Conservation (phyloP, 2,329 filamentous ascomycete species). For the Penicillium corylophilum region DNA sequence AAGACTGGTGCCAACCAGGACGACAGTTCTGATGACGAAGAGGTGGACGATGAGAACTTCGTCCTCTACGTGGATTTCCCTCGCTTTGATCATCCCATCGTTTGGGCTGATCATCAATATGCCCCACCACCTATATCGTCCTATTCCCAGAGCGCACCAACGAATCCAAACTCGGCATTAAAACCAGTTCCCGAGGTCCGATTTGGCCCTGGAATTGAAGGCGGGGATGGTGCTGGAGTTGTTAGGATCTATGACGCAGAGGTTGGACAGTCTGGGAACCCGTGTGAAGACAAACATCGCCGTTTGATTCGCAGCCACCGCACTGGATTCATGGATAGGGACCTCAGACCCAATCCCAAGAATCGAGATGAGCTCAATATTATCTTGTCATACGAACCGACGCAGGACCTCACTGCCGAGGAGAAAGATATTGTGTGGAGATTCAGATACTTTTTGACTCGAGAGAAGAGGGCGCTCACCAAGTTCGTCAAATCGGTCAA, state of each 20-base stretch:
- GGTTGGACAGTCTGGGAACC: constrained; percentile 83
- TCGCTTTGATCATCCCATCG: constrained; percentile 90
- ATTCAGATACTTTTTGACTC: constrained; percentile 88
- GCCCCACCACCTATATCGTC: constrained; percentile 78
- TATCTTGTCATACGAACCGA: constrained; percentile 90
- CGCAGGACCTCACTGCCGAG: constrained; percentile 80
- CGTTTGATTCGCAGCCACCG: constrained; percentile 87
- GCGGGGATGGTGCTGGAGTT: constrained; percentile 57
- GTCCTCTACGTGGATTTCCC: constrained; percentile 87
- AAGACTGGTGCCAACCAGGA: constrained; percentile 35
- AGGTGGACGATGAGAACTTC: constrained; percentile 64
- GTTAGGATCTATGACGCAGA: constrained; percentile 93
- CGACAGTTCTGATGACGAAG: constrained; percentile 38
- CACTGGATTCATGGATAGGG: constrained; percentile 90
- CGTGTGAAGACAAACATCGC: constrained; percentile 91
- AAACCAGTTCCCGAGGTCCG: constrained; percentile 86
- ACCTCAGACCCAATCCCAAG: constrained; percentile 93
- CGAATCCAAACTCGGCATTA: constrained; percentile 67
- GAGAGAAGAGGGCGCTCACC: constrained; percentile 87
- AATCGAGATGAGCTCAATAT: constrained; percentile 89
- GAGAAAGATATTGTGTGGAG: constrained; percentile 98
- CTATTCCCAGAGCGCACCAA: constrained; percentile 62
- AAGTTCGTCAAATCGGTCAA: constrained; percentile 98
- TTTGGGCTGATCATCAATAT: constrained; percentile 94
- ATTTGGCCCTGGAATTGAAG: constrained; percentile 84